These are phyloP conservation scores for Chlorencoelia australis DNA, from an alignment of 2,329 filamentous ascomycete species.

Conservation along the genomic window DNA sequence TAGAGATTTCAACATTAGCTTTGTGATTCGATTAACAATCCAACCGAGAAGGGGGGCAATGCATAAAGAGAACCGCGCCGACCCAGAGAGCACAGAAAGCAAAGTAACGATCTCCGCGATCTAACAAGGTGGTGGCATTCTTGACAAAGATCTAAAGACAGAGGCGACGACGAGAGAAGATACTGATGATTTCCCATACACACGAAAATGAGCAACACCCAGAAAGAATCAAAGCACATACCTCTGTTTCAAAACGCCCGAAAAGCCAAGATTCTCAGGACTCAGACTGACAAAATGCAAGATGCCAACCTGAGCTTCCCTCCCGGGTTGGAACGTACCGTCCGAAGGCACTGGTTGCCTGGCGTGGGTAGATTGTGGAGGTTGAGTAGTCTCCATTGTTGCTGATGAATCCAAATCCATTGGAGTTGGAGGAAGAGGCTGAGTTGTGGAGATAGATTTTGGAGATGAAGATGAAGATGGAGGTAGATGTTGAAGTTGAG, in stretches of 20 bases:
- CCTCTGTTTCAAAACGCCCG: slow-evolving; percentile 58
- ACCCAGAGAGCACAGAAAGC: background rate
- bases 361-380: too few relatives aligned
- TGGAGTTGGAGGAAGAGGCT: background rate
- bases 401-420: slow-evolving; percentile 1
- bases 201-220: background rate
- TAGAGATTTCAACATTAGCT: slow-evolving; percentile 21
- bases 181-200: background rate
- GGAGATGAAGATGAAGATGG: slow-evolving; percentile 1
- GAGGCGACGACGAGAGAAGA: background rate
- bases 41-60: background rate
- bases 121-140: background rate
- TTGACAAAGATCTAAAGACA: background rate
- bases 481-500: slow-evolving; percentile 5
- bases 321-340: slow-evolving; percentile 10
- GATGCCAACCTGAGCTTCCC: slow-evolving; percentile 43
- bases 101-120: background rate
- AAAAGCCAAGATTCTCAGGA: slow-evolving; percentile 50
- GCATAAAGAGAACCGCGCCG: too few relatives aligned
- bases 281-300: slow-evolving; percentile 49
- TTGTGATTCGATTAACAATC: background rate
- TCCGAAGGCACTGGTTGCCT: slow-evolving; percentile 2
- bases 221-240: slow-evolving; percentile 21
- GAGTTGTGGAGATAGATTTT: background rate
- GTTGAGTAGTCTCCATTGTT: slow-evolving; percentile 9